Base-by-base conservation (phyloP, 1,284 basidiomycete species). In the Tranzscheliella williamsii region DNA sequence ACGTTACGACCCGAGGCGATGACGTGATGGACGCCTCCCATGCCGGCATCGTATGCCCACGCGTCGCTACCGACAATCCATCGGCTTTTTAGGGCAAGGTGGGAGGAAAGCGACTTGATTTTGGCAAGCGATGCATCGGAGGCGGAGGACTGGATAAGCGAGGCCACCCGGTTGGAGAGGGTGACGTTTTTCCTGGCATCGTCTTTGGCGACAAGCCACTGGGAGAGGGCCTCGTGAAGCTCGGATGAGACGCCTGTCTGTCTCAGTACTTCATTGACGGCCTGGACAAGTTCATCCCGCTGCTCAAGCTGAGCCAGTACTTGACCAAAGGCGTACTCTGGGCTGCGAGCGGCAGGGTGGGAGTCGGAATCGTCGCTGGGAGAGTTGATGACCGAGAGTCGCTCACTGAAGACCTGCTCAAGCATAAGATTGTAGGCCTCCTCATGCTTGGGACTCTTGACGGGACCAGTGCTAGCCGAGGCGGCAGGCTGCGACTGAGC, bases 11-110 rank as follows among this genome's bases (percentile, higher is more conserved):
- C 86, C 5, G 91, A 94, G 18, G 92, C 86, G 48, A 96, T 89
- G 65, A 88, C 87, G 72, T 97, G 94, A 79, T 98, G 94, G 35
- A 97, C 82, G 60, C 93, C 94, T 3, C 91, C 93, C n/a, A 91
- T 86, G 34, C 93, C 94, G 38, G 96, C 85, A 79, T 97, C 94
- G 76, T 94, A 91, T 0, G 93, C 89, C 94, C 94, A 98, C 0
- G 91, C 88, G 77, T 98, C 94, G 38, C 91, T 95, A 20, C 94
- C 92, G 67, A 97, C 87, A 78, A 98, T 97, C 93, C 93, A 98
- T 48, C 90, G 64, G 33, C 66, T 70, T 50, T 65, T 58, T 43
- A 50, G 55, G n/a, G 54, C 54, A 16, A 74, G 47, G 51, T 67
- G 51, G 21, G 47, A 33, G 3, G 60, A 65, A 30, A 67, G 57